These are phyloP conservation scores for Balakata baccata DNA, from an alignment of 345 rosid species.

Conservation along the genomic window DNA sequence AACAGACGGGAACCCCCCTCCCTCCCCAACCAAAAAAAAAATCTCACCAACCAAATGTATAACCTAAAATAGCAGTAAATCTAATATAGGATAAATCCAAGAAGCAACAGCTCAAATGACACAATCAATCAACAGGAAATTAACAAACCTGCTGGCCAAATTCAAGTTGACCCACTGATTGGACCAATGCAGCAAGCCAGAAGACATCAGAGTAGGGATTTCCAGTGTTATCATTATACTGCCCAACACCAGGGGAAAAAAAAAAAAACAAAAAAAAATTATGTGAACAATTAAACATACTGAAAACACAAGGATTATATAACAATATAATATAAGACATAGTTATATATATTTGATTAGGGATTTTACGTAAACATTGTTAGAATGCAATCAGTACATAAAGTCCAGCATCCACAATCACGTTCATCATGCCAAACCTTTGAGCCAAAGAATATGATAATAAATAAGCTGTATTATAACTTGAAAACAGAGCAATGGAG, in stretches of 20 bases:
- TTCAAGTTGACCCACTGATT: slow-evolving; percentile 89
- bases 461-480: neutral
- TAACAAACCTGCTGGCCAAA: slow-evolving; percentile 80
- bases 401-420: neutral
- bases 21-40: too few species aligned
- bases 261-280: neutral
- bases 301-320: neutral
- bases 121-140: slow-evolving; percentile 9
- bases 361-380: neutral
- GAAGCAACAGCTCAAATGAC: too few species aligned
- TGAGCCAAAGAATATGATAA: neutral
- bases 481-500: neutral
- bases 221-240: slow-evolving; percentile 95
- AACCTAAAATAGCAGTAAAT: too few species aligned
- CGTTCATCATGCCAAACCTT: neutral
- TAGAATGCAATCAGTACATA: neutral
- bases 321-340: too few species aligned
- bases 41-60: too few species aligned
- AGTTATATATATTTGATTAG: too few species aligned
- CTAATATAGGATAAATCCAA: too few species aligned
- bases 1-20: too few species aligned
- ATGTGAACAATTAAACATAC: neutral
- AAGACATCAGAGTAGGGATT: slow-evolving; percentile 90
- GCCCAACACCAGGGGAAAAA: slow-evolving; percentile 33
- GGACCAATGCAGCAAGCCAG: slow-evolving; percentile 92